phyloP scores from a whole-genome alignment of 2,329 filamentous ascomycete genomes.

The Lizonia empirigonia region DNA sequence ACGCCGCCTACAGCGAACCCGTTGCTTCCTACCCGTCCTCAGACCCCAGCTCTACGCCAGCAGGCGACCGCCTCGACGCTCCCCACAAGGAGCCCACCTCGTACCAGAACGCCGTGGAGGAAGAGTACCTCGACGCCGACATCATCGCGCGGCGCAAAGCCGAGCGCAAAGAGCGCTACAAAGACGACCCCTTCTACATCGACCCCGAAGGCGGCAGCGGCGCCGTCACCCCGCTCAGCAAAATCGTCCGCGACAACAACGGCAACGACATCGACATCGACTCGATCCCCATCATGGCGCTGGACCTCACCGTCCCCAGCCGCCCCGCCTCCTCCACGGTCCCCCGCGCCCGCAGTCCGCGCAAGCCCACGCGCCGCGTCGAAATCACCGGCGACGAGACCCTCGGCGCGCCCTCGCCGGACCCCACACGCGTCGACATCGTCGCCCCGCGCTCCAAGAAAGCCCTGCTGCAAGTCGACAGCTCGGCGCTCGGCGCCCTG shows the following conservation, averaged over 20 bases:
- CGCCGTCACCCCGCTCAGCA: conserved; percentile 77
- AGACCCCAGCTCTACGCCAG: conserved; percentile 37
- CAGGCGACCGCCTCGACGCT: conserved; percentile 52
- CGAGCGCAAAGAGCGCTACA: conserved; percentile 80
- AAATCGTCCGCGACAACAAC: conserved; percentile 70
- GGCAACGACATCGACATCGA: conserved; percentile 83
- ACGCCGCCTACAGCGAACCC: conserved; percentile 54
- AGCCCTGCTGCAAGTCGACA: conserved; percentile 81
- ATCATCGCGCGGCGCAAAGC: conserved; percentile 75
- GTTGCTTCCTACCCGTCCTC: conserved; percentile 32
- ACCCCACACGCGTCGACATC: conserved; percentile 39
- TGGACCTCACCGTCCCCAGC: conserved; percentile 67
- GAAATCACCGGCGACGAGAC: conserved; percentile 58
- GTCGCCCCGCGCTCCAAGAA: conserved; percentile 59
- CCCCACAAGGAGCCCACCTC: conserved; percentile 46
- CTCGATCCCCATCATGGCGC: conserved; percentile 92
- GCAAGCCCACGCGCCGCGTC: conserved; percentile 44
- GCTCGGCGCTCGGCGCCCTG: conserved; percentile 76
- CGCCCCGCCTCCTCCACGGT: conserved; percentile 19
- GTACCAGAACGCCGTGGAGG: conserved; percentile 54
- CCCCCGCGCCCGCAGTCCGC: conserved; percentile 34
- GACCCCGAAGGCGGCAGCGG: conserved; percentile 60
- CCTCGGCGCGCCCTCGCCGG: conserved; percentile 47
- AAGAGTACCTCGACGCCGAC: conserved; percentile 70
- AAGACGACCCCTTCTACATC: conserved; percentile 97